Evolutionary conservation across 257 asterid genomes (phyloP).

Genomic region (Vinca minor): DNA sequence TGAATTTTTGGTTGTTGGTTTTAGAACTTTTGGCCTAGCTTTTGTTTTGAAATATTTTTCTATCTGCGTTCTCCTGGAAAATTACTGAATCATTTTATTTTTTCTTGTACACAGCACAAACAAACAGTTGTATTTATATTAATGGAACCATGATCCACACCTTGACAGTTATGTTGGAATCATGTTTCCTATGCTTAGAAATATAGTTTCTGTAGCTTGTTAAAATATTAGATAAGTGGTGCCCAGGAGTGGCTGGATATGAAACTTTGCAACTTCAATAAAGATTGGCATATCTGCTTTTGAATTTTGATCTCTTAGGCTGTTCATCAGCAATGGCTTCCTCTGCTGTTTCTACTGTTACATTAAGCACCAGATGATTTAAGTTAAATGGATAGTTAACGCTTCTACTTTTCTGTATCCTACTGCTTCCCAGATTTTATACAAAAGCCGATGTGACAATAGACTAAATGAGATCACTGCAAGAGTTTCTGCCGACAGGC

Average conservation of each 20-base stretch:
- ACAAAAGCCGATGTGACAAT: constrained; percentile 94
- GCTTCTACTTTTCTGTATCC: constrained; percentile 14
- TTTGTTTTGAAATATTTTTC: neutral
- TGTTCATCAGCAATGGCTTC: neutral
- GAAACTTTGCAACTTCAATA: too few species aligned
- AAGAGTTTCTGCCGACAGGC: constrained; percentile 69
- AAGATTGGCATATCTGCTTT: too few species aligned
- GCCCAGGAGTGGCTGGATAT: too few species aligned
- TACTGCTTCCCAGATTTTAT: constrained; percentile 56
- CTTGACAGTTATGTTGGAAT: neutral
- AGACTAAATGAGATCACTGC: constrained; percentile 83
- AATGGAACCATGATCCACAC: neutral
- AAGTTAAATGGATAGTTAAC: constrained; percentile 12
- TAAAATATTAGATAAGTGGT: too few species aligned
- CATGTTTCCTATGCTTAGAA: neutral
- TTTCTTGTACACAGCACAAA: neutral
- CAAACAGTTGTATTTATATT: neutral
- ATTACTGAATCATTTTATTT: neutral
- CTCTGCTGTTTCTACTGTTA: neutral
- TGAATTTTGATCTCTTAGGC: neutral
- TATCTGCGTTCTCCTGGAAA: neutral
- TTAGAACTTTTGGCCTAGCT: neutral
- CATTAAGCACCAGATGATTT: constrained; percentile 9
- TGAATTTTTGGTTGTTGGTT: neutral
- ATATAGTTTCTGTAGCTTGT: too few species aligned